A percentile compares a stretch with the other conserved stretches of the same genome.
Evolutionary conservation across 129 eudicot species (phyloP).

Genomic region (Saposhnikovia divaricata): DNA sequence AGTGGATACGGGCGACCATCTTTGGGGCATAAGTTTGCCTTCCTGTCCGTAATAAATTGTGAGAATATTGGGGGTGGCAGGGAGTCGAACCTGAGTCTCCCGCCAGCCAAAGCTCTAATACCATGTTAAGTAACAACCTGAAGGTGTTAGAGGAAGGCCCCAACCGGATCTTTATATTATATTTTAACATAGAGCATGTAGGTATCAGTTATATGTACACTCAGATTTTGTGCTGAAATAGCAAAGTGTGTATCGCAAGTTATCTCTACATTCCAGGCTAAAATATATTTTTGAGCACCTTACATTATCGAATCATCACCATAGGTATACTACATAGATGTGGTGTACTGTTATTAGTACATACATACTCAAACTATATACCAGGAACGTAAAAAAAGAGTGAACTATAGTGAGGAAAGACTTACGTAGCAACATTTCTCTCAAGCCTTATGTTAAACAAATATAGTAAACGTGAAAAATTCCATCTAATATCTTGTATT

Average conservation of each 20-base stretch:
- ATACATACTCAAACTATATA: neutral
- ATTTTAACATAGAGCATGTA: neutral
- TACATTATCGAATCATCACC: neutral
- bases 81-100: too few species aligned
- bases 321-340: neutral
- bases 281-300: neutral
- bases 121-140: too few species aligned
- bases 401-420: conserved; percentile 1
- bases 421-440: conserved; percentile 95
- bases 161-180: too few species aligned
- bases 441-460: conserved; percentile 84
- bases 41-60: too few species aligned
- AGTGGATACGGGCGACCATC: too few species aligned
- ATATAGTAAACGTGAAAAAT: conserved; percentile 58
- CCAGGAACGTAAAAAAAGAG: neutral
- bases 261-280: neutral
- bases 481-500: conserved; percentile 70
- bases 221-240: neutral
- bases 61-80: too few species aligned
- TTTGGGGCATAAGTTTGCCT: too few species aligned
- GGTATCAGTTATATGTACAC: neutral
- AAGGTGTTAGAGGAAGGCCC: too few species aligned
- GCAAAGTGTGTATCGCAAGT: neutral
- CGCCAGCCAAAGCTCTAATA: too few species aligned
- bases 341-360: neutral